phyloP scores from a whole-genome alignment of 2,329 filamentous ascomycete genomes.

The Xylariaceae sp. region DNA sequence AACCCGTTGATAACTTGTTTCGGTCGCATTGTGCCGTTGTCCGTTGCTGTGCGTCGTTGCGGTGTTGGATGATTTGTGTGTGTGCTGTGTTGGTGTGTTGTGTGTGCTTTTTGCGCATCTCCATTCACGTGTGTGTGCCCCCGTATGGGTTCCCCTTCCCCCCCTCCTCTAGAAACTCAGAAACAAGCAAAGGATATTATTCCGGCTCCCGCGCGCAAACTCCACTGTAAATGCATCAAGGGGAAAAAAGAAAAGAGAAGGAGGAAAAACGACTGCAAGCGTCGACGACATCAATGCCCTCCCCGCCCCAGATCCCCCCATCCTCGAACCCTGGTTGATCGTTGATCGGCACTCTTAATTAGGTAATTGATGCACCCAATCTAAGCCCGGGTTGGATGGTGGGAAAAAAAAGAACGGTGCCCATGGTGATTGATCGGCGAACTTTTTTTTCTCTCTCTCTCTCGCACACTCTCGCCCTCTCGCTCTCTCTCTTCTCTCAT shows the following conservation, averaged over 20 bases:
- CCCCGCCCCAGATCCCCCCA: neutral
- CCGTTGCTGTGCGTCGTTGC: too few species aligned
- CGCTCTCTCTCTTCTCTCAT: too few species aligned
- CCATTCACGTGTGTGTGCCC: neutral
- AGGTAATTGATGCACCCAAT: neutral
- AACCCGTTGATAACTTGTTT: too few species aligned
- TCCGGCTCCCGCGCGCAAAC: constrained; percentile 6
- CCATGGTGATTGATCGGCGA: too few species aligned
- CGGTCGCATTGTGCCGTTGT: too few species aligned
- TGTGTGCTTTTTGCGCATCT: neutral
- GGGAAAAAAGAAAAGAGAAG: constrained; percentile 2
- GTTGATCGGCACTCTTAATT: neutral
- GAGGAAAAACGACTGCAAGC: neutral
- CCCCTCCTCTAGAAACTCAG: neutral
- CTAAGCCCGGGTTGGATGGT: neutral
- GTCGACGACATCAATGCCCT: too few species aligned
- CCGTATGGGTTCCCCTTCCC: neutral
- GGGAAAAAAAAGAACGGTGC: neutral
- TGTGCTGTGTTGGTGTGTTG: neutral
- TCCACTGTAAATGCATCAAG: constrained; percentile 18
- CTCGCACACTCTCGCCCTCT: too few species aligned
- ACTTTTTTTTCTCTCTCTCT: too few species aligned
- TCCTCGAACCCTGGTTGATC: neutral
- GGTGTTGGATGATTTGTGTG: too few species aligned
- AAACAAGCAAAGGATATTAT: constrained; percentile 6